These are phyloP conservation scores for Chlorella ohadii DNA, from an alignment of 139 green algal genomes.

Conservation along the genomic window DNA sequence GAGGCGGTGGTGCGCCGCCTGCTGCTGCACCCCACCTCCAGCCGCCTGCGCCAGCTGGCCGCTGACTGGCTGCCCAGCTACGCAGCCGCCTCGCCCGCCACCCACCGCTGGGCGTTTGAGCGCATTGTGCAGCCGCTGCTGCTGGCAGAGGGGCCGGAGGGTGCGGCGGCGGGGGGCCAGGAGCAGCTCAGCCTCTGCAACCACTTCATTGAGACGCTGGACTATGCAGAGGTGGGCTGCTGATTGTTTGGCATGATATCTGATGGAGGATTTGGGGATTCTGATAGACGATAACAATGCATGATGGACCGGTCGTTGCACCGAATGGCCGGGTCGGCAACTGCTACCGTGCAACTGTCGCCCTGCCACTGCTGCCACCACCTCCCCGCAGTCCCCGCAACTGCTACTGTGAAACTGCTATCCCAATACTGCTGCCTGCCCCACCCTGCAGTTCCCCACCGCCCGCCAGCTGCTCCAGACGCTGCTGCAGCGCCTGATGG, in stretches of 20 bases:
- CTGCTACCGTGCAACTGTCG: no score
- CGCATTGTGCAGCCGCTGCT: conserved; percentile 36
- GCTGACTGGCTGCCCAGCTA: conserved; percentile 20
- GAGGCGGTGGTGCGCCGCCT: conserved; percentile 19
- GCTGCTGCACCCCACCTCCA: conserved; percentile 7
- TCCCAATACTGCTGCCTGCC: no score
- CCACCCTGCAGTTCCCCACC: conserved; percentile 15
- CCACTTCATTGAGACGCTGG: conserved; percentile 28
- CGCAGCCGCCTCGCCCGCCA: neutral
- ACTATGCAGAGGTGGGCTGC: conserved; percentile 44
- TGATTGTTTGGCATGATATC: no score
- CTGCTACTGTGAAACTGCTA: no score
- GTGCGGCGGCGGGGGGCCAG: neutral
- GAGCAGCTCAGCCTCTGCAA: conserved; percentile 32
- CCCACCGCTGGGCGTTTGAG: conserved; percentile 32
- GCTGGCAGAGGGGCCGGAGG: neutral
- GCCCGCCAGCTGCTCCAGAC: conserved; percentile 34
- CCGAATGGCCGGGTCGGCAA: no score
- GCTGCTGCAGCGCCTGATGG: conserved; percentile 39
- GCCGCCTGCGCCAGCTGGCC: conserved; percentile 2
- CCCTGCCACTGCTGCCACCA: no score
- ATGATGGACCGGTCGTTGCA: no score
- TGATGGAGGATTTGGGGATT: no score
- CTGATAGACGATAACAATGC: no score
- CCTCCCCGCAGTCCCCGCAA: no score